Evolutionary conservation across 495 filamentous ascomycete species (phyloP), one percentile per base, ranked within the genome.

Genomic region (Xylaria palmicola): DNA sequence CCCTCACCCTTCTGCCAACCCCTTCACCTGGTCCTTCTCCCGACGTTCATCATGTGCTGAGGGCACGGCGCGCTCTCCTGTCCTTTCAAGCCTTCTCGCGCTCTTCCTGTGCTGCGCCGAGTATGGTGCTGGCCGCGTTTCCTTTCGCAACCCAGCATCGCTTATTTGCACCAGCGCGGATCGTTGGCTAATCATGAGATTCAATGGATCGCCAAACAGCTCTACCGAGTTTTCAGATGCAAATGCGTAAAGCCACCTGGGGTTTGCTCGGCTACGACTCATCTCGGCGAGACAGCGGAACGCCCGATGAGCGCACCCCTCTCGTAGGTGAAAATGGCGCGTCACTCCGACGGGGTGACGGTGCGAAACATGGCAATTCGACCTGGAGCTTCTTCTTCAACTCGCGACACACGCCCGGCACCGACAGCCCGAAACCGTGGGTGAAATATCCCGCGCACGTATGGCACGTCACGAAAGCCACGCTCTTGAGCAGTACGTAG

Each of bases 401-500:
- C 58, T 64, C 65, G 39, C 65, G 67, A 9, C 64, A 70, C 54
- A 83, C 76, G 22, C 80, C 81, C 6, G 82, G 82, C 60, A 70
- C 66, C 63, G 66, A 81, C 51, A 78, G 74, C 64, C 64, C 73
- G 10, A 82, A 81, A 47, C 70, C 71, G 52, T 85, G 84, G 73
- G 77, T 87, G 45, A 75, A 77, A 53, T 86, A 80, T 74, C 87
- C 88, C 15, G 76, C 80, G 56, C 76, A 77, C 43, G 54, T 68
- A 8, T 81, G 77, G 74, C 75, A 83, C 36, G 74, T 83, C 59
- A 73, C 70, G 64, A 84, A 82, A 67, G 64, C 80, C 34, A 81
- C 84, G 13, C 71, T 86, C 45, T 55, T 80, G 51, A 86, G 83
- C 69, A 84, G 79, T 80, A 74, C 47, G 78, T 76, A 71, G 9